phyloP scores from a whole-genome alignment of 495 filamentous ascomycete genomes.

The Hypoxylon rickii region DNA sequence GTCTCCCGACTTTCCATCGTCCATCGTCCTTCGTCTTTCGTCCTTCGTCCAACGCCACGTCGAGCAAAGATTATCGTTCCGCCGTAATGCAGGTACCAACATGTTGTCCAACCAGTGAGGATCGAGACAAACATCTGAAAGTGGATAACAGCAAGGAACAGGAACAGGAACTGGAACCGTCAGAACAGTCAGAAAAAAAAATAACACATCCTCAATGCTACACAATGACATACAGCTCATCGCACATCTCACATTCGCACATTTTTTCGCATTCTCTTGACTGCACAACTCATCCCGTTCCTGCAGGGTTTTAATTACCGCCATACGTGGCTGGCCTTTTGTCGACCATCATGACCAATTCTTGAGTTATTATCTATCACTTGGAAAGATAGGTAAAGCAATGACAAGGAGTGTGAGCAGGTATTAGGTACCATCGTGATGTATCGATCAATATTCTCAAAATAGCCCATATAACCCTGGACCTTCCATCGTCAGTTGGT shows the following conservation, averaged over 20 bases:
- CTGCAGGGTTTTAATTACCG: constrained; percentile 24
- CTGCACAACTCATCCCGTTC: constrained; percentile 31
- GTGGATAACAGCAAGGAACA: too few species aligned
- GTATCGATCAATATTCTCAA: neutral
- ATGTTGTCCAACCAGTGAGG: constrained; percentile 18
- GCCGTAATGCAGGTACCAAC: constrained; percentile 36
- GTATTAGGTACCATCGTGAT: too few species aligned
- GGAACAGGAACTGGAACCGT: too few species aligned
- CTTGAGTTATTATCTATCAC: neutral
- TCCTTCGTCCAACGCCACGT: too few species aligned
- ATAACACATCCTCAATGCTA: constrained; percentile 7
- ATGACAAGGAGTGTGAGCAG: too few species aligned
- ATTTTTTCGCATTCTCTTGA: neutral
- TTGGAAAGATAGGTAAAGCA: neutral
- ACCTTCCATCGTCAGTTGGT: neutral
- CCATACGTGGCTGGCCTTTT: constrained; percentile 29
- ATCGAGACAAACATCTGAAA: constrained; percentile 14
- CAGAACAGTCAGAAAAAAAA: neutral
- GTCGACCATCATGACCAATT: constrained; percentile 1
- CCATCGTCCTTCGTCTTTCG: too few species aligned
- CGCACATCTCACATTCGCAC: neutral
- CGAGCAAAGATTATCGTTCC: constrained; percentile 21
- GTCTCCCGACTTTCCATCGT: constrained; percentile 20
- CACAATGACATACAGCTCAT: constrained; percentile 14
- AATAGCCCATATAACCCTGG: neutral